Conservation (phyloP, 2,329 filamentous ascomycete species). For the Eutypella sp. region DNA sequence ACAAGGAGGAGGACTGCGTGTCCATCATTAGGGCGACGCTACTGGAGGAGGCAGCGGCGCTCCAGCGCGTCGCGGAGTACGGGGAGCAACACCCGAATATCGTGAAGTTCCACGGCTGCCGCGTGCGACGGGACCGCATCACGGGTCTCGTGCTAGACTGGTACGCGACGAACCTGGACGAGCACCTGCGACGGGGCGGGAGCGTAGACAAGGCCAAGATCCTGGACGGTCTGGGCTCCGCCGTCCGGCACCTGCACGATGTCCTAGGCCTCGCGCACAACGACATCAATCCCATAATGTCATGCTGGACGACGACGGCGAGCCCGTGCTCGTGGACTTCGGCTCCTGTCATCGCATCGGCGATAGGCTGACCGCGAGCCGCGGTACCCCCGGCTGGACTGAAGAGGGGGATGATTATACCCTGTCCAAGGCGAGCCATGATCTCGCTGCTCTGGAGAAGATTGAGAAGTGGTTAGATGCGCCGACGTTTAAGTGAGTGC, state of each 20-base stretch:
- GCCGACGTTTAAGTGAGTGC: too few relatives aligned
- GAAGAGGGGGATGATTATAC: neutral
- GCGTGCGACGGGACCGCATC: neutral
- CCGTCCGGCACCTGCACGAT: neutral
- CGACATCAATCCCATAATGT: neutral
- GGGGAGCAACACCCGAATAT: neutral
- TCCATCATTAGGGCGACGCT: too few relatives aligned
- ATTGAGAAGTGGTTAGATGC: neutral
- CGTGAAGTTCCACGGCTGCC: neutral
- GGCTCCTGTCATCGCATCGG: neutral
- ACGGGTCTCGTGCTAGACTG: neutral
- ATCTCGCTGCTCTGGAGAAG: neutral
- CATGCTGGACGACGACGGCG: neutral
- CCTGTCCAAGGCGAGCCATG: neutral
- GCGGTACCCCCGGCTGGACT: neutral
- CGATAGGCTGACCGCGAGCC: neutral
- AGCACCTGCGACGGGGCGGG: neutral
- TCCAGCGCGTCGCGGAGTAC: too few relatives aligned
- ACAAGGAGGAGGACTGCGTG: too few relatives aligned
- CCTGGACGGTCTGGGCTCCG: neutral
- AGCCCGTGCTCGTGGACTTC: neutral
- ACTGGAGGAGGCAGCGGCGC: too few relatives aligned
- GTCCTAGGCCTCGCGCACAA: neutral
- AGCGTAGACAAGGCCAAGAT: neutral
- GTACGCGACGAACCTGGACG: neutral